These are phyloP conservation scores for Cyathus striatus DNA, from an alignment of 768 basidiomycete species.

Conservation along the genomic window DNA sequence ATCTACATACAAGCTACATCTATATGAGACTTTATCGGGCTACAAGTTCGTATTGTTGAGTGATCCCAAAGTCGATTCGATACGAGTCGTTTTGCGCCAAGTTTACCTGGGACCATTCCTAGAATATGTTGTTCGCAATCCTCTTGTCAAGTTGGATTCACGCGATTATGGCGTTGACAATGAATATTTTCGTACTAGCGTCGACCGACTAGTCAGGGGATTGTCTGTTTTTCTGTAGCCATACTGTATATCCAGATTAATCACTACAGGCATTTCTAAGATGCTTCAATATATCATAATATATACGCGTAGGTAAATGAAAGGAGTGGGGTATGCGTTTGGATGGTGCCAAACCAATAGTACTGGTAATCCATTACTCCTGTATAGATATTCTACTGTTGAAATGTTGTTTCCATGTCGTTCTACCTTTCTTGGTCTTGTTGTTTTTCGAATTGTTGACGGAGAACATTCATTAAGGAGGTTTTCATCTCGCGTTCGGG, in stretches of 20 bases:
- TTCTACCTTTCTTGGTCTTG: conserved; percentile 20
- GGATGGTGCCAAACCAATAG: neutral
- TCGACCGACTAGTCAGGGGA: conserved; percentile 71
- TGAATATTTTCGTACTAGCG: conserved; percentile 79
- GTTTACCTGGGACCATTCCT: conserved; percentile 93
- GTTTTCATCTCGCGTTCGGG: conserved; percentile 82
- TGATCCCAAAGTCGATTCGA: conserved; percentile 78
- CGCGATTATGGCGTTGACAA: conserved; percentile 85
- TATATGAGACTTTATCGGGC: conserved; percentile 86
- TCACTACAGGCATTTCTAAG: conserved; percentile 1
- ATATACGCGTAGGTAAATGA: conserved; percentile 2
- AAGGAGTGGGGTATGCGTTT: conserved; percentile 6
- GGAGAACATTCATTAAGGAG: conserved; percentile 77
- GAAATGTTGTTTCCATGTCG: neutral
- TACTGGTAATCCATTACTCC: neutral
- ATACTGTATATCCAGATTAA: neutral
- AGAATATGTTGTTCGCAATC: conserved; percentile 92
- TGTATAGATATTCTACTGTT: neutral
- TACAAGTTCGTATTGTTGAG: conserved; percentile 96
- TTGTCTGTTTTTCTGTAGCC: conserved; percentile 33
- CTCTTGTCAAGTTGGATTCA: conserved; percentile 80
- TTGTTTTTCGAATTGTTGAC: conserved; percentile 74
- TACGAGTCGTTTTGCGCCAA: conserved; percentile 79
- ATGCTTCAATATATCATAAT: conserved; percentile 1
- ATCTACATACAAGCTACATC: conserved; percentile 87